phyloP scores from a whole-genome alignment of 1,284 basidiomycete genomes.

The Phellinidium pouzarii region DNA sequence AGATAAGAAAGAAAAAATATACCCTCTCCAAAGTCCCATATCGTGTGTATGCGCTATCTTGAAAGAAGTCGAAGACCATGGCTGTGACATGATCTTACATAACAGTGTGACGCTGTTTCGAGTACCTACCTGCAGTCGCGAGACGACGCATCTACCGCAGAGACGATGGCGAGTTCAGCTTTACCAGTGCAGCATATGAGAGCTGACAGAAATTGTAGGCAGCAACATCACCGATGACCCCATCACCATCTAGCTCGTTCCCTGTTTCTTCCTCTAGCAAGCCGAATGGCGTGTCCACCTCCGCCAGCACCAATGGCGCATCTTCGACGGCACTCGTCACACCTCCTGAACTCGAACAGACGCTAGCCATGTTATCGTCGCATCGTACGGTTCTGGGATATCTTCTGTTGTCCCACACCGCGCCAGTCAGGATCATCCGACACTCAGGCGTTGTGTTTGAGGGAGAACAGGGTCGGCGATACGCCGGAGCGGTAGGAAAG shows the following conservation, averaged over 20 bases:
- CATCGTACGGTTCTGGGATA: conserved; percentile 86
- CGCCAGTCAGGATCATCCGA: conserved; percentile 67
- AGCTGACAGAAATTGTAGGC: not conserved
- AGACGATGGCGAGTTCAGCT: too few relatives aligned
- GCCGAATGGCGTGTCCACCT: not conserved
- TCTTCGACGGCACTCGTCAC: conserved; percentile 11
- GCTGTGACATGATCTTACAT: too few relatives aligned
- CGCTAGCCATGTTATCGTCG: conserved; percentile 65
- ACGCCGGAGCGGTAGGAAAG: conserved; percentile 69
- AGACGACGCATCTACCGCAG: too few relatives aligned
- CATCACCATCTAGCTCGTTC: conserved; percentile 11
- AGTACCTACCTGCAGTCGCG: too few relatives aligned
- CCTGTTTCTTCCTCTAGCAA: not conserved
- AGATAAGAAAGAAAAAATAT: too few relatives aligned
- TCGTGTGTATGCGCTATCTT: too few relatives aligned
- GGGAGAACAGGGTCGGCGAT: conserved; percentile 75
- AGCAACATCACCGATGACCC: not conserved
- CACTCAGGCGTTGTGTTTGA: conserved; percentile 84
- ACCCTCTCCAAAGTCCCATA: too few relatives aligned
- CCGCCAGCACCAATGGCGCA: not conserved
- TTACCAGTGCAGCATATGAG: too few relatives aligned
- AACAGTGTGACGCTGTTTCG: too few relatives aligned
- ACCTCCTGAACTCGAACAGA: conserved; percentile 67
- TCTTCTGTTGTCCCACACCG: conserved; percentile 67
- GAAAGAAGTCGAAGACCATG: too few relatives aligned